Evolutionary conservation across 495 filamentous ascomycete genomes (phyloP).

Genomic region (Podospora australis): DNA sequence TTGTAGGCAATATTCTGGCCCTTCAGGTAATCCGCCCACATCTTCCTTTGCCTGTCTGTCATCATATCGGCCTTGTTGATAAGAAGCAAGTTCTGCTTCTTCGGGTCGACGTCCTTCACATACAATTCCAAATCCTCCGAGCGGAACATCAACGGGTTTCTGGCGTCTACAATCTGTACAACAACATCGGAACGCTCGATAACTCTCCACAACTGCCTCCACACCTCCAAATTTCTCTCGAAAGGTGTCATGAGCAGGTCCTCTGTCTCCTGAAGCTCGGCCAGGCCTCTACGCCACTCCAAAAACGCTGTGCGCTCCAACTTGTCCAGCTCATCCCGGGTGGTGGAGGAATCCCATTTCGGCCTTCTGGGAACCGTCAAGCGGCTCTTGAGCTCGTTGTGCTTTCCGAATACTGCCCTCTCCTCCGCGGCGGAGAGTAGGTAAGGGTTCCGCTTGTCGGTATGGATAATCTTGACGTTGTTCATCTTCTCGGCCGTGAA

Average conservation of each 20-base stretch:
- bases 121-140: slow-evolving; percentile 91
- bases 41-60: slow-evolving; percentile 73
- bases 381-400: slow-evolving; percentile 64
- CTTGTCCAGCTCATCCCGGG: slow-evolving; percentile 69
- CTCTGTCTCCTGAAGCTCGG: slow-evolving; percentile 84
- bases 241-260: slow-evolving; percentile 98
- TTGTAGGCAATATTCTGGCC: slow-evolving; percentile 73
- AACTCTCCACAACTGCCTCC: slow-evolving; percentile 97
- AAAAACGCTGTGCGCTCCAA: slow-evolving; percentile 76
- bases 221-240: slow-evolving; percentile 95
- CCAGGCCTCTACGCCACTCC: slow-evolving; percentile 83
- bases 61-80: slow-evolving; percentile 99
- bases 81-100: slow-evolving; percentile 85
- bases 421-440: slow-evolving; percentile 86
- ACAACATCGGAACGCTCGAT: slow-evolving; percentile 94
- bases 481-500: slow-evolving; percentile 99
- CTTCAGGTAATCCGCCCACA: slow-evolving; percentile 87
- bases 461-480: slow-evolving; percentile 96
- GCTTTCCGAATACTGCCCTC: slow-evolving; percentile 66
- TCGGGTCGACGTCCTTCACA: slow-evolving; percentile 81
- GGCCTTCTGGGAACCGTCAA: slow-evolving; percentile 89
- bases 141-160: slow-evolving; percentile 90
- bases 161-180: slow-evolving; percentile 97
- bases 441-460: slow-evolving; percentile 90
- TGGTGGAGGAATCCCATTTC: slow-evolving; percentile 79